Evolutionary conservation across 352 stramenopile species (phyloP).

Genomic region (Phytophthora hibernalis): DNA sequence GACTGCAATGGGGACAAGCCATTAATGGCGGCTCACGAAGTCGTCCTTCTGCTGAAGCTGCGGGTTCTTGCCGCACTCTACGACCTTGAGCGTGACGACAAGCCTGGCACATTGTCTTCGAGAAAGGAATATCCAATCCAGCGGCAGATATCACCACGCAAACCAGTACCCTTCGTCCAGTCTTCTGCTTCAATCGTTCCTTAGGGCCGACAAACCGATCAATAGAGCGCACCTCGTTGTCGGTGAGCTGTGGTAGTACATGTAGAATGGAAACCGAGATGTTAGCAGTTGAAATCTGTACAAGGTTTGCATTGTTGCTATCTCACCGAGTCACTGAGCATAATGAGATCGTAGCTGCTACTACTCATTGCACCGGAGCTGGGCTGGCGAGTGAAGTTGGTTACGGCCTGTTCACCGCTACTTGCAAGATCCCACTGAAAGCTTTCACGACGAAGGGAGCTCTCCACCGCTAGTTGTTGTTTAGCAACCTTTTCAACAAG

Average conservation of each 20-base stretch:
- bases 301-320: neutral
- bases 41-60: conserved; percentile 11
- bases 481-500: conserved; percentile 63
- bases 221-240: conserved; percentile 57
- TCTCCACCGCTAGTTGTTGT: conserved; percentile 67
- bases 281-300: neutral
- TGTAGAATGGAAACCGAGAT: neutral
- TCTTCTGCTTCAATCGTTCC: conserved; percentile 32
- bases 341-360: conserved; percentile 55
- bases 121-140: conserved; percentile 48
- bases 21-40: conserved; percentile 28
- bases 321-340: conserved; percentile 64
- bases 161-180: conserved; percentile 39
- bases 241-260: conserved; percentile 48
- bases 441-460: conserved; percentile 60
- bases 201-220: conserved; percentile 58
- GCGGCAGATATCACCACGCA: conserved; percentile 59
- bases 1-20: conserved; percentile 68
- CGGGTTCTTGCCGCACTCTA: conserved; percentile 46
- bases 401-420: conserved; percentile 62
- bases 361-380: conserved; percentile 8
- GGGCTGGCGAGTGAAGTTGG: conserved; percentile 50
- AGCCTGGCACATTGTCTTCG: conserved; percentile 53
- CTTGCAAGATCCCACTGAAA: conserved; percentile 78
- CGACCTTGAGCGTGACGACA: conserved; percentile 61